Base-by-base conservation (phyloP, 768 basidiomycete species). In the Clitopilus hobsonii region DNA sequence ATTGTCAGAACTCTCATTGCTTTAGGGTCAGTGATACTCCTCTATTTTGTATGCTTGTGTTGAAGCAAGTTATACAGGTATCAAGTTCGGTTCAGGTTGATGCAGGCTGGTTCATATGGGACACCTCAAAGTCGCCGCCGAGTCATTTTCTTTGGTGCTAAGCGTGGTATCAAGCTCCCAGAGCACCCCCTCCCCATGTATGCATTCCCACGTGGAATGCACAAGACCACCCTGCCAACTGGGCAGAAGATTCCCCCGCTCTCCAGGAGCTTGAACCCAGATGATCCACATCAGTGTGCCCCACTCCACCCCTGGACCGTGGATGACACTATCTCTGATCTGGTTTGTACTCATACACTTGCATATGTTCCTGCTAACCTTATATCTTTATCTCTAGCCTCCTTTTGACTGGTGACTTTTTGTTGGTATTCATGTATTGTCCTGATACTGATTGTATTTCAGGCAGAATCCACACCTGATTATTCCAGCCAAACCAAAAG, bases 31-130 rank as follows among this genome's bases (percentile, higher is more conserved):
- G 79, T 67, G 38, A 38, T 24, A 3, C 26, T 11, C 28, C n/a
- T 30, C 24, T 14, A 8, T 24, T 52, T 14, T 3, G 5, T 45
- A 6, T 13, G 16, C 8, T 27, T 29, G 8, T 29, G 38, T 25
- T 10, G 29, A 24, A 18, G 23, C 2, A 38, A 36, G 11, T 2
- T 25, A n/a, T 36, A 14, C 53, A 84, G 83, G 0, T 91, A 91
- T 63, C 89, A 91, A 69, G 82, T 80, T 2, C 79, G 74, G 18
- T 82, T 79, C 67, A 80, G 77, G n/a, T 68, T 85, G 14, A 70
- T 90, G 0, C 86, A 91, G 61, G 85, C 88, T 22, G 82, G 77
- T 0, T 82, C 84, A 29, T 89, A 89, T 66, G 89, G 89, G 24
- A 77, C 80, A 20, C 88, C 89, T 16, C 89, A 91, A 69, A 72